Evolutionary conservation across 768 basidiomycete species (phyloP).

Genomic region (Pleurotus ostreatus): DNA sequence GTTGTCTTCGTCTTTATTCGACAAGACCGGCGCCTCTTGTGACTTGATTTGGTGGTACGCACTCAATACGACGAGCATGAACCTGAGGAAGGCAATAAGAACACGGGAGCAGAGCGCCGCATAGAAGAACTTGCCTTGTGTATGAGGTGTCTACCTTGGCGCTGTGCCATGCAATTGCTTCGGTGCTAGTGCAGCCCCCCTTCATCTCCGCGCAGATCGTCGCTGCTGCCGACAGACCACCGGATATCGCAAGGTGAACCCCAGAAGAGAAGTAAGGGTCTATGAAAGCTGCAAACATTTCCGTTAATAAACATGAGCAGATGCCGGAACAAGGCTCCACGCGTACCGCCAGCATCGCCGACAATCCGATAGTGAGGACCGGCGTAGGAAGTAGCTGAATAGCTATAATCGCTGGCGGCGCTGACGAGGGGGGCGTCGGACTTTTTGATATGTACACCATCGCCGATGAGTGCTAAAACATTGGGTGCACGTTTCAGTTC

Average conservation of each 20-base stretch:
- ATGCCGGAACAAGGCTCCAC: neutral
- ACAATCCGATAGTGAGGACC: slow-evolving; percentile 17
- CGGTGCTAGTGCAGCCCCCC: slow-evolving; percentile 17
- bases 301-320: neutral
- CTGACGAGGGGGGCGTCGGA: slow-evolving; percentile 5
- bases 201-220: slow-evolving; percentile 24
- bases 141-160: slow-evolving; percentile 21
- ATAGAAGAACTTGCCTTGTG: slow-evolving; percentile 19
- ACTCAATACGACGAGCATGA: slow-evolving; percentile 34
- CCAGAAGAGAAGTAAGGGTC: slow-evolving; percentile 33
- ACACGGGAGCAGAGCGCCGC: neutral
- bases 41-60: slow-evolving; percentile 39
- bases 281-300: slow-evolving; percentile 19
- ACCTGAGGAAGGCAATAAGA: slow-evolving; percentile 17
- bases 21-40: slow-evolving; percentile 27
- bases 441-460: slow-evolving; percentile 7
- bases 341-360: slow-evolving; percentile 17
- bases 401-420: slow-evolving; percentile 15
- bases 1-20: slow-evolving; percentile 32
- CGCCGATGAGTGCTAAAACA: slow-evolving; percentile 19
- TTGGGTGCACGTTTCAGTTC: slow-evolving; percentile 23
- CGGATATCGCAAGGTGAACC: slow-evolving; percentile 29
- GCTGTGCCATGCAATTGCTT: slow-evolving; percentile 22
- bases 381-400: slow-evolving; percentile 15
- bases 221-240: slow-evolving; percentile 26